phyloP scores from a whole-genome alignment of 2,329 filamentous ascomycete species.

The Diaporthe citriasiana region DNA sequence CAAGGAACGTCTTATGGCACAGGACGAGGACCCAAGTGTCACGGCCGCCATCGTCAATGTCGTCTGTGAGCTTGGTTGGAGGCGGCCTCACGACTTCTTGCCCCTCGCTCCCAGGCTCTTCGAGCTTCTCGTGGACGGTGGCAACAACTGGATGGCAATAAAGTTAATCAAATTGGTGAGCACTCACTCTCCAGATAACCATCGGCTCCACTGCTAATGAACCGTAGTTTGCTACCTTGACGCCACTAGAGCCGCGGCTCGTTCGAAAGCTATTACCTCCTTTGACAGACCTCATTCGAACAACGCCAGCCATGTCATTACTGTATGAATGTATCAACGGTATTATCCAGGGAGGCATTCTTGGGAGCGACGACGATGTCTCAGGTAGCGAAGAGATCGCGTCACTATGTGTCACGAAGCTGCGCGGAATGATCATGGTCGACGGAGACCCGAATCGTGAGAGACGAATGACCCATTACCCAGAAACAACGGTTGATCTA shows the following conservation, averaged over 20 bases:
- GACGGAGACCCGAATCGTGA: conserved; percentile 93
- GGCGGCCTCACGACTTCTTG: conserved; percentile 92
- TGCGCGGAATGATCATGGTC: conserved; percentile 93
- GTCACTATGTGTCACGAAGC: conserved; percentile 89
- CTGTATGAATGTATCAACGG: conserved; percentile 99
- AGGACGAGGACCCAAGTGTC: conserved; percentile 90
- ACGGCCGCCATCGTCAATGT: conserved; percentile 98
- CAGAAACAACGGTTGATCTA: conserved; percentile 15
- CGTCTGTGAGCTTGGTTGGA: conserved; percentile 94
- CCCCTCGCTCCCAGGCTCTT: conserved; percentile 92
- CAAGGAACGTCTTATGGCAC: conserved; percentile 92
- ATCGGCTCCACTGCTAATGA: conserved; percentile 3
- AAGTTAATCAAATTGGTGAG: conserved; percentile 96
- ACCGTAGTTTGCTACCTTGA: conserved; percentile 88
- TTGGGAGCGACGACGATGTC: conserved; percentile 84
- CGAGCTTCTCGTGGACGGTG: conserved; percentile 89
- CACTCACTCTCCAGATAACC: conserved; percentile 42
- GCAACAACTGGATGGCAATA: conserved; percentile 99
- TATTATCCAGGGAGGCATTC: conserved; percentile 95
- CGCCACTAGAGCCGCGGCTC: conserved; percentile 90
- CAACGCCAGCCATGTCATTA: conserved; percentile 97
- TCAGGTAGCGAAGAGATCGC: conserved; percentile 93
- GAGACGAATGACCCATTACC: conserved; percentile 51
- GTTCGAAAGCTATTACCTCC: conserved; percentile 93
- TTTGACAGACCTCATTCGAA: conserved; percentile 91